phyloP scores from a whole-genome alignment of 169 alveolate species.

The Plasmodium malariae region DNA sequence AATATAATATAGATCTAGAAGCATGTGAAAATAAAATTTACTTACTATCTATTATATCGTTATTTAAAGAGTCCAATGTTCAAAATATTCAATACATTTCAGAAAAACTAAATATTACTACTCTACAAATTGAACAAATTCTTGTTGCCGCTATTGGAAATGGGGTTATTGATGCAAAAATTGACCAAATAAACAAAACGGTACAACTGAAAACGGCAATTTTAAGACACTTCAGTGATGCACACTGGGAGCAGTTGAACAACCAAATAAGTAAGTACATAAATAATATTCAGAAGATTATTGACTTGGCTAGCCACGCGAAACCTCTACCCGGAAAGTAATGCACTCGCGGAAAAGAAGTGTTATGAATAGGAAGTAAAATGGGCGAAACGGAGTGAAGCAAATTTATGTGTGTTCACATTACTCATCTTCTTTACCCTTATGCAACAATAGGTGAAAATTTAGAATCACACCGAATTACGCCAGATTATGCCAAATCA shows the following conservation, averaged over 20 bases:
- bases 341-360: too few relatives aligned
- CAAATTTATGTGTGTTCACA: too few relatives aligned
- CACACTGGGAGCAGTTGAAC: constrained; percentile 77
- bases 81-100: constrained; percentile 40
- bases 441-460: too few relatives aligned
- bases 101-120: constrained; percentile 68
- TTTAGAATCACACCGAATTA: too few relatives aligned
- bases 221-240: constrained; percentile 79
- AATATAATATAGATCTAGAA: constrained; percentile 44
- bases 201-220: constrained; percentile 79
- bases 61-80: constrained; percentile 37
- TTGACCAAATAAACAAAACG: constrained; percentile 81
- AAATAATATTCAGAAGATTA: constrained; percentile 37
- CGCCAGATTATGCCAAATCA: too few relatives aligned
- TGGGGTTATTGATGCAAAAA: constrained; percentile 83
- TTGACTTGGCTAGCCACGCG: constrained; percentile 13
- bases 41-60: constrained; percentile 41
- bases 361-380: too few relatives aligned
- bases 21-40: constrained; percentile 43
- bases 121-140: constrained; percentile 78
- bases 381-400: too few relatives aligned
- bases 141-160: constrained; percentile 83
- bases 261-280: constrained; percentile 77
- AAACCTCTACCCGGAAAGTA: too few relatives aligned
- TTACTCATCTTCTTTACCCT: too few relatives aligned